phyloP scores from a whole-genome alignment of 495 filamentous ascomycete species.

The Xanthoparmelia taractica region DNA sequence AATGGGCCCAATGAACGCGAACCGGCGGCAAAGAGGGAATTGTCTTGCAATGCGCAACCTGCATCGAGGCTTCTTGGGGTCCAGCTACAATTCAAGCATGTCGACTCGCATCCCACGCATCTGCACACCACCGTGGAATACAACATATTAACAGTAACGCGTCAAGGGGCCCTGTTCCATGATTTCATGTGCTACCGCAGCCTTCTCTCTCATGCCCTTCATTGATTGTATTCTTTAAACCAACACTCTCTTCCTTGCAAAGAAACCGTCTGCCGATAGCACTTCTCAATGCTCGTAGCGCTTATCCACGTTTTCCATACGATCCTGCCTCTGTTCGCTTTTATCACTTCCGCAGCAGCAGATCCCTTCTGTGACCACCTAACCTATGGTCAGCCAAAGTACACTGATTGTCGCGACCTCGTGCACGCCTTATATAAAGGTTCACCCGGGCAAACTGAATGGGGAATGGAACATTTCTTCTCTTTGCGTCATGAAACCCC shows the following conservation, averaged over 20 bases:
- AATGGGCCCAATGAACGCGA: background rate
- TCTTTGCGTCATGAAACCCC: background rate
- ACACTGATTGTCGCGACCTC: background rate
- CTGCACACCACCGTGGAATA: background rate
- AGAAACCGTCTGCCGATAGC: background rate
- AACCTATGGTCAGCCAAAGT: background rate
- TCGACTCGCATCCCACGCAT: background rate
- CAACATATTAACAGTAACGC: too few relatives aligned
- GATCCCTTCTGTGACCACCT: background rate
- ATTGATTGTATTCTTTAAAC: background rate
- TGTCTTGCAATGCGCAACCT: background rate
- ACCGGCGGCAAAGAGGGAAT: background rate
- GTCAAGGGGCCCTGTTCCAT: background rate
- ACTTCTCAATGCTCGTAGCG: background rate
- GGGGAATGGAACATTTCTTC: background rate
- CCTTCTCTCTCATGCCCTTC: background rate
- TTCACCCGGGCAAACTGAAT: background rate
- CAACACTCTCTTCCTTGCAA: background rate
- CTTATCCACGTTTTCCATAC: background rate
- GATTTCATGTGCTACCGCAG: background rate
- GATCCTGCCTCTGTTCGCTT: background rate
- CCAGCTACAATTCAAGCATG: background rate
- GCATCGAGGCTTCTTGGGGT: background rate
- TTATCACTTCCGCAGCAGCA: background rate
- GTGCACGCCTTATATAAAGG: background rate